Evolutionary conservation across 2,329 filamentous ascomycete species (phyloP), one percentile per base, ranked within the genome.

Genomic region (Peltaster fructicola): DNA sequence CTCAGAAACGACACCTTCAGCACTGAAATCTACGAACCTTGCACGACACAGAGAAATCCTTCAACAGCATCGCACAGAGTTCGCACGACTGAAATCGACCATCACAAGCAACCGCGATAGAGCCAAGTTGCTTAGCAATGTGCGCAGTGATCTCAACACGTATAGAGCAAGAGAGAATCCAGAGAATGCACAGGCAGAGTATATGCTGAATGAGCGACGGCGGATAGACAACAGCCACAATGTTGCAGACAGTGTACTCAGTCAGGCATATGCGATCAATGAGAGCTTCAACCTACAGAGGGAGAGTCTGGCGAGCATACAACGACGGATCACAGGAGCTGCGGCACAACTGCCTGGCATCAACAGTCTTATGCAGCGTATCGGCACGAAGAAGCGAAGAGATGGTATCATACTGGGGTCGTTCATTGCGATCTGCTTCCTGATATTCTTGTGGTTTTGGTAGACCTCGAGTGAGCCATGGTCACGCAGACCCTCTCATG

Each of bases 21-120:
- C 84, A 28, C 67, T 92, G n/a, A 95, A 95, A 56, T 84, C 92
- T 45, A 92, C 85, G 58, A 93, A 95, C 50, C 72, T 98, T 17
- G 66, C 79, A 30, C 75, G 91, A 15, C 80, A 95, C 41, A 78
- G 80, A 37, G 84, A 92, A 57, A 76, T 93, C 48, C 73, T 95
- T 9, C 60, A 70, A 17, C 78, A 91, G 47, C 85, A 98, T 57
- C 72, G 73, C 33, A 74, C 73, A 35, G 85, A 95, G 52, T 68
- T 92, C 17, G 52, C 61, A 4, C 76, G 82, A 7, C 63, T 95
- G 25, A 75, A 72, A 30, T 62, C 68, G 14, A 66, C 71, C 30
- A 73, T 98, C 25, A 54, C 68, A 25, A 73, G 85, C 39, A 72
- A 79, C 23, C 77, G 88, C 44, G 73, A 90, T 52, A 73, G 82